Evolutionary conservation across 106 monocot species (phyloP), one percentile per base, ranked within the genome.

Genomic region (Platanthera zijinensis): DNA sequence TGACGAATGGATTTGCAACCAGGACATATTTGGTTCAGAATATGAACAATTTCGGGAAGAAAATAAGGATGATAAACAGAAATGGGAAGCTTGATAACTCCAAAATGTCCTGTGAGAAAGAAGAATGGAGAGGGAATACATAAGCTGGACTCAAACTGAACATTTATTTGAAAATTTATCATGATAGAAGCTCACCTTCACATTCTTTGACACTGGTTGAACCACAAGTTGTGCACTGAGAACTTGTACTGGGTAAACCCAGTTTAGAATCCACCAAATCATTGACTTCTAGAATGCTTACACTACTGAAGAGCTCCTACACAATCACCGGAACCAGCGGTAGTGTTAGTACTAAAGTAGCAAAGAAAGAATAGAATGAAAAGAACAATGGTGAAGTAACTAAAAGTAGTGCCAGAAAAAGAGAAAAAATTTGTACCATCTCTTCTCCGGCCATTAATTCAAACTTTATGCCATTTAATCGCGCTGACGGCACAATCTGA

Each of bases 11-110:
- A 79, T 52, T 83, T 87, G 83, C 95, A 95, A 49, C 87, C 84
- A 82, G 89, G 92, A 80, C 95, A 95, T 9, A 95, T 84, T 83
- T 86, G 89, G 69, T 95, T 95, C 74, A 95, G 79, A 56, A 95
- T 83, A 48, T 88, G 80, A 80, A 92, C 88, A 80, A 90, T 57
- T 82, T 95, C 92, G 10, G 80, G 53, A 21, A 92, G 46, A 82
- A 95, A 86, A 75, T 88, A 86, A 7, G 95, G 92, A 82, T 92
- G 82, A 83, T 88, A 90, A 62, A 92, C 86, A 9, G 77, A 49
- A 22, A 52, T 32, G 48, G 95, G 88, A 14, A 95, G 76, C 76
- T 92, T 88, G 22, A 92, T 81, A 17, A 78, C 56, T 52, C 95
- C 95, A 88, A 83, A 86, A 78, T 95, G 92, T 70, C 95, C 95